Evolutionary conservation across 2,329 filamentous ascomycete genomes (phyloP).

Genomic region (Uncinocarpus reesii): DNA sequence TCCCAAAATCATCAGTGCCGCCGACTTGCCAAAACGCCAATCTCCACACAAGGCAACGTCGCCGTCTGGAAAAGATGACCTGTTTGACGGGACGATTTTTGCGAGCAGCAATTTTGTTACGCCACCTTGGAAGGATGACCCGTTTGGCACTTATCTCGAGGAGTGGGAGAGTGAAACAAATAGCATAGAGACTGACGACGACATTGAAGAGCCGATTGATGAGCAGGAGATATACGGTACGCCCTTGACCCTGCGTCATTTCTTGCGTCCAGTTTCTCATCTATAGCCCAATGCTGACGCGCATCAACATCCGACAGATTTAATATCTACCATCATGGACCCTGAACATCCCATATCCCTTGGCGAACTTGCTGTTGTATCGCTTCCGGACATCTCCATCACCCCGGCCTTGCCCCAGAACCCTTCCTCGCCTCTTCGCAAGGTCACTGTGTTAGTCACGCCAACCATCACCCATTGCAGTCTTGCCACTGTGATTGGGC

Average conservation of each 20-base stretch:
- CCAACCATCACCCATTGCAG: slow-evolving; percentile 97
- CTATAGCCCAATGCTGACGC: background rate
- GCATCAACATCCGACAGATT: slow-evolving; percentile 46
- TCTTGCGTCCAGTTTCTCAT: background rate
- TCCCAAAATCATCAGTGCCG: slow-evolving; percentile 78
- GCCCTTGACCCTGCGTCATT: background rate
- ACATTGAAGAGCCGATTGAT: slow-evolving; percentile 72
- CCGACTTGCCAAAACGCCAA: slow-evolving; percentile 75
- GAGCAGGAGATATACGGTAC: slow-evolving; percentile 93
- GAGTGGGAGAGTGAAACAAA: slow-evolving; percentile 11
- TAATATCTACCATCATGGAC: slow-evolving; percentile 89
- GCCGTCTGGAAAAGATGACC: slow-evolving; percentile 27
- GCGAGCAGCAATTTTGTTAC: slow-evolving; percentile 22
- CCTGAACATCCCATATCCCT: slow-evolving; percentile 93
- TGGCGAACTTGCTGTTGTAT: slow-evolving; percentile 87
- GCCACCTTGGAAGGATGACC: slow-evolving; percentile 35
- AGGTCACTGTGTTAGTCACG: slow-evolving; percentile 78
- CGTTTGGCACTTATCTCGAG: slow-evolving; percentile 37
- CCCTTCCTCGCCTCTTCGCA: slow-evolving; percentile 52
- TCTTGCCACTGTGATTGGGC: slow-evolving; percentile 86
- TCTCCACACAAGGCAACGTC: slow-evolving; percentile 29
- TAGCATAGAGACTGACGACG: slow-evolving; percentile 41
- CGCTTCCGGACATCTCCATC: slow-evolving; percentile 86
- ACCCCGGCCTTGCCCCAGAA: slow-evolving; percentile 52
- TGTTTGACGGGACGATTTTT: slow-evolving; percentile 38